These are phyloP conservation scores for Pseudophaeomoniella oleicola DNA, from an alignment of 2,329 filamentous ascomycete genomes.

Conservation along the genomic window DNA sequence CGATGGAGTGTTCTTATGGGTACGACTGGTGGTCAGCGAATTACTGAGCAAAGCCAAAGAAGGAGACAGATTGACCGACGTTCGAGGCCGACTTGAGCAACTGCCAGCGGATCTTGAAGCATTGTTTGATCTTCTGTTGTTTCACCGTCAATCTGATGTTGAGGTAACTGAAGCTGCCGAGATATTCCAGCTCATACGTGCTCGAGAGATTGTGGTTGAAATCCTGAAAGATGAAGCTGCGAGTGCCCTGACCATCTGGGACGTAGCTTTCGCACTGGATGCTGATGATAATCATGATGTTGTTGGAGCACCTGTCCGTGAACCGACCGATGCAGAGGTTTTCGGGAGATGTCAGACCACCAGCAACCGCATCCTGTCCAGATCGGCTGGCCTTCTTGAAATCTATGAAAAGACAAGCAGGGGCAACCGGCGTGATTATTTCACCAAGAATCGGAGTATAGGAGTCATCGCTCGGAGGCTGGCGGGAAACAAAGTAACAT, in stretches of 20 bases:
- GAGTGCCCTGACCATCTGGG: not conserved
- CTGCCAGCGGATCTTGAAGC: slow-evolving; percentile 14
- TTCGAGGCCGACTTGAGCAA: slow-evolving; percentile 16
- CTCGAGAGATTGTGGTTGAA: not conserved
- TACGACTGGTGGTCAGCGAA: slow-evolving; percentile 23
- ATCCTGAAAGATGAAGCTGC: not conserved
- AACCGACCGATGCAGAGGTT: no score
- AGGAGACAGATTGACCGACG: slow-evolving; percentile 10
- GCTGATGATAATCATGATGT: not conserved
- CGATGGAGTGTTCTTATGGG: slow-evolving; percentile 27
- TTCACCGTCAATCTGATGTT: not conserved
- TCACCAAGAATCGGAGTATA: not conserved
- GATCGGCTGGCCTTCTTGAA: not conserved
- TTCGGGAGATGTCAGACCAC: not conserved
- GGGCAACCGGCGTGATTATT: not conserved
- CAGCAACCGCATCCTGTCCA: not conserved
- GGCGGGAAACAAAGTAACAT: not conserved
- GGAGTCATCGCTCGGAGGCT: not conserved
- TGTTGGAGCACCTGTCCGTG: not conserved
- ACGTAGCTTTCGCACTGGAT: not conserved
- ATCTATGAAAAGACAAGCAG: not conserved
- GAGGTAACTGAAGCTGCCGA: not conserved
- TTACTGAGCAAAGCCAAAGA: slow-evolving; percentile 20
- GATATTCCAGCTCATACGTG: slow-evolving; percentile 1
- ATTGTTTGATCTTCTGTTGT: slow-evolving; percentile 2